phyloP scores from a whole-genome alignment of 805 yeast species.

The Sugiyamaella marilandica region DNA sequence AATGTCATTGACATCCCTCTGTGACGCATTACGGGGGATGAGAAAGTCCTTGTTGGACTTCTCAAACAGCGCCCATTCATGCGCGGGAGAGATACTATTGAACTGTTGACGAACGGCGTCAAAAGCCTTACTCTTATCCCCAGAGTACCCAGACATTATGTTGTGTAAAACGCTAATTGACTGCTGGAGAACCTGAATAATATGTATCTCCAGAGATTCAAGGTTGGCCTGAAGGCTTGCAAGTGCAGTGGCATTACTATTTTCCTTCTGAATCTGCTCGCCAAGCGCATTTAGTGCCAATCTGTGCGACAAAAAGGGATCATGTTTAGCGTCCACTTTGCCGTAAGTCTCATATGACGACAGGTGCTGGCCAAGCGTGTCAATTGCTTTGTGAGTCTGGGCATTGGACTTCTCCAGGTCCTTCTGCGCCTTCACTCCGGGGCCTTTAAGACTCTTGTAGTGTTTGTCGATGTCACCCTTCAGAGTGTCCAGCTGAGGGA shows the following conservation, averaged over 20 bases:
- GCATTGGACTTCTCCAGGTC: conserved; percentile 36
- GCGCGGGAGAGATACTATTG: conserved; percentile 33
- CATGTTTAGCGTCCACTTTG: conserved; percentile 37
- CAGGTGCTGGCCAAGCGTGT: conserved; percentile 34
- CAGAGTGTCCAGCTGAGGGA: conserved; percentile 43
- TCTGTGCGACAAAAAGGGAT: conserved; percentile 46
- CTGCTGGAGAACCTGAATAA: conserved; percentile 40
- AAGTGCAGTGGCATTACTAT: conserved; percentile 42
- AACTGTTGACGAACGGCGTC: conserved; percentile 32
- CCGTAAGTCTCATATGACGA: conserved; percentile 29
- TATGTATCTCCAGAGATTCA: conserved; percentile 40
- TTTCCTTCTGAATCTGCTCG: conserved; percentile 43
- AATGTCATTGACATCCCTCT: conserved; percentile 36
- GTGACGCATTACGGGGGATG: conserved; percentile 31
- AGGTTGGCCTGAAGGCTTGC: conserved; percentile 39
- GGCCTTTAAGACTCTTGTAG: conserved; percentile 37
- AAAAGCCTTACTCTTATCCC: conserved; percentile 29
- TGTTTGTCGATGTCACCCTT: conserved; percentile 40
- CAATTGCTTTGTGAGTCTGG: conserved; percentile 37
- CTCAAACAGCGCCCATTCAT: conserved; percentile 45
- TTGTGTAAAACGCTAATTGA: conserved; percentile 32
- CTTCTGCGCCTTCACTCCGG: conserved; percentile 35
- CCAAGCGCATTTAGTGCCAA: conserved; percentile 35
- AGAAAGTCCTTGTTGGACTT: conserved; percentile 32
- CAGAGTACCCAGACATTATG: conserved; percentile 32